Conservation (phyloP, 2,329 filamentous ascomycete genomes). For the Ceratocystis albifundus region DNA sequence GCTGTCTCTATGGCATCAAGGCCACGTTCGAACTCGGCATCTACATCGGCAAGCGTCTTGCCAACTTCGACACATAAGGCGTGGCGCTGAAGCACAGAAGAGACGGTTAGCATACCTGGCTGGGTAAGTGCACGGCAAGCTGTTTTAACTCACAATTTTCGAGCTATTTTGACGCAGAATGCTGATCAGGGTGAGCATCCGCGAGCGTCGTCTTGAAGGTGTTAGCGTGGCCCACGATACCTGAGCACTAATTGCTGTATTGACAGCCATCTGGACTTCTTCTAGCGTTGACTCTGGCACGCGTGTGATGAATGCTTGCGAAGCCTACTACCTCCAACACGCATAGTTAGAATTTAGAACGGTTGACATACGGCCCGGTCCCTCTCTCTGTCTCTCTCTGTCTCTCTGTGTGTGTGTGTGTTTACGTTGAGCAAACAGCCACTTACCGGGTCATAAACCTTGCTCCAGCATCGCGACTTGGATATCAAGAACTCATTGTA, state of each 20-base stretch:
- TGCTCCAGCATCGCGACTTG: constrained; percentile 24
- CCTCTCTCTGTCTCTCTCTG: too few relatives aligned
- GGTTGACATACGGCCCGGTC: neutral
- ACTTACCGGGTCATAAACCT: constrained; percentile 25
- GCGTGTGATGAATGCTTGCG: constrained; percentile 25
- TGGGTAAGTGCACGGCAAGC: neutral
- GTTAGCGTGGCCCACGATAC: constrained; percentile 18
- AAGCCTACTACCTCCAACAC: constrained; percentile 17
- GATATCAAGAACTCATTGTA: constrained; percentile 24
- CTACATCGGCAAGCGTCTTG: constrained; percentile 25
- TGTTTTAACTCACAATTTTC: constrained; percentile 20
- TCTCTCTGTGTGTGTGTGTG: too few relatives aligned
- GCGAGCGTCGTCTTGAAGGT: constrained; percentile 5
- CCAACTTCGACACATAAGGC: constrained; percentile 24
- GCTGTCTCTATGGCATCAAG: constrained; percentile 25
- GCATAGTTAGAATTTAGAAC: neutral
- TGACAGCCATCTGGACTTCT: constrained; percentile 24
- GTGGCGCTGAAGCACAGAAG: constrained; percentile 7
- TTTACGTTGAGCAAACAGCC: neutral
- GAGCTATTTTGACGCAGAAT: constrained; percentile 17
- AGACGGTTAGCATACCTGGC: neutral
- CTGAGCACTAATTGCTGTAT: constrained; percentile 22
- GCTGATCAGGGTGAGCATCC: constrained; percentile 14
- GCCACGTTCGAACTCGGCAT: constrained; percentile 25
- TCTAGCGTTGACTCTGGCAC: constrained; percentile 26